Percentiles rank a stretch among this genome's conserved stretches.
Conservation (phyloP, 116 monocot genomes). For the Iris pallida region DNA sequence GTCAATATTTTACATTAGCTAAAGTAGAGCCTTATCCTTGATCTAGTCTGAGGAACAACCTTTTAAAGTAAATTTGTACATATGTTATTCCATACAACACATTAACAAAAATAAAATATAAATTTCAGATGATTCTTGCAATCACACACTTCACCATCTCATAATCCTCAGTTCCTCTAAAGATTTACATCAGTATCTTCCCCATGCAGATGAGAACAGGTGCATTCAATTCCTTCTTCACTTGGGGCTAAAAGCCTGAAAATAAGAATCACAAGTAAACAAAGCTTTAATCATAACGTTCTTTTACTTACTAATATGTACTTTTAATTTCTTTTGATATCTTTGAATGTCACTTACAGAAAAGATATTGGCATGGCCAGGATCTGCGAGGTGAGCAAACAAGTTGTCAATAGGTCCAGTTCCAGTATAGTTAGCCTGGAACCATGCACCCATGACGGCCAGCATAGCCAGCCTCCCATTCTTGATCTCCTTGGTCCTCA, state of each 20-base stretch:
- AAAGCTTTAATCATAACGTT: too few species aligned
- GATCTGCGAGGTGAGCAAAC: constrained; percentile 94
- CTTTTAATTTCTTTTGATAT: too few species aligned
- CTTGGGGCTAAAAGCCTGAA: constrained; percentile 18
- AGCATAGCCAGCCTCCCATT: constrained; percentile 94
- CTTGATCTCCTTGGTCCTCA: constrained; percentile 97
- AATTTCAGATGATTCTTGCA: background rate
- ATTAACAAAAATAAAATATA: background rate
- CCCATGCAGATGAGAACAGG: background rate
- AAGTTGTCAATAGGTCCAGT: constrained; percentile 97
- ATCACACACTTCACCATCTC: background rate
- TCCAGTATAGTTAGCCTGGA: constrained; percentile 91
- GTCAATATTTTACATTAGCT: too few species aligned
- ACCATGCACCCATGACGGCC: constrained; percentile 98
- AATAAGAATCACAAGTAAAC: background rate
- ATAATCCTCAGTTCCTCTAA: background rate
- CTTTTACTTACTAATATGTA: too few species aligned
- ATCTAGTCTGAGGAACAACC: background rate
- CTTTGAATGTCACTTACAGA: constrained; percentile 44
- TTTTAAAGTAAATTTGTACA: background rate
- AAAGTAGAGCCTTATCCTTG: too few species aligned
- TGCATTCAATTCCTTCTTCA: background rate
- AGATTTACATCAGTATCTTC: too few species aligned
- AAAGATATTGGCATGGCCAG: constrained; percentile 94
- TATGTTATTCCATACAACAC: background rate